These are phyloP conservation scores for Infundibulicybe gibba DNA, from an alignment of 768 basidiomycete genomes.

Conservation along the genomic window DNA sequence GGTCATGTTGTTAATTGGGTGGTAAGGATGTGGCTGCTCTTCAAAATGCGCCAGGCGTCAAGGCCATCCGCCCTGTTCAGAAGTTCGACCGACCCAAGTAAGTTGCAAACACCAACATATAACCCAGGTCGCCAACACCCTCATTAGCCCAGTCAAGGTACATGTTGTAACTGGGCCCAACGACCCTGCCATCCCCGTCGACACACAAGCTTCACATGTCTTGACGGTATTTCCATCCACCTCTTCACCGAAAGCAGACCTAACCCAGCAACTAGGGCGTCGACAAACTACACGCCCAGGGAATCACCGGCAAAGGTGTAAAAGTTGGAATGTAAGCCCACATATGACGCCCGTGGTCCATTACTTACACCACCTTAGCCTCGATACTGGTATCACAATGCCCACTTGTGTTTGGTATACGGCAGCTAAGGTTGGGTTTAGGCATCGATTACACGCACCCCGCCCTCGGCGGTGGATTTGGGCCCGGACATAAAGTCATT, in stretches of 20 bases:
- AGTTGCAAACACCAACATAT: constrained; percentile 1
- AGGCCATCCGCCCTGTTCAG: constrained; percentile 53
- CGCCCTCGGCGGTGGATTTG: constrained; percentile 48
- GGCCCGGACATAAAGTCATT: constrained; percentile 47
- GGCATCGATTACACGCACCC: constrained; percentile 57
- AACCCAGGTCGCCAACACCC: neutral
- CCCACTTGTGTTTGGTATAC: constrained; percentile 12
- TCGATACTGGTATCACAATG: constrained; percentile 40
- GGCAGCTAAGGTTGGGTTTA: constrained; percentile 6
- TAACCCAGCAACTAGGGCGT: constrained; percentile 39
- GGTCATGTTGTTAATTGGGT: too few relatives aligned
- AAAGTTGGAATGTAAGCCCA: constrained; percentile 59
- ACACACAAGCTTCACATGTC: constrained; percentile 48
- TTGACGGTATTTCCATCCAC: constrained; percentile 36
- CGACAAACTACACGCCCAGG: constrained; percentile 59
- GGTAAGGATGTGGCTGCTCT: constrained; percentile 45
- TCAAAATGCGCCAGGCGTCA: constrained; percentile 44
- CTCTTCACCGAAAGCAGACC: too few relatives aligned
- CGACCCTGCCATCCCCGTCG: constrained; percentile 40
- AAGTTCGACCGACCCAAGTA: constrained; percentile 39
- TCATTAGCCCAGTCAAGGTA: constrained; percentile 36
- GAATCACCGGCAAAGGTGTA: constrained; percentile 59
- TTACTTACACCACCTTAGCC: constrained; percentile 20
- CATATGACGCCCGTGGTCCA: neutral
- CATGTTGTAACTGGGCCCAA: constrained; percentile 36